Percentiles rank a stretch among this genome's conserved stretches.
Evolutionary conservation across 768 basidiomycete species (phyloP).

Genomic region (Lactarius psammicola): DNA sequence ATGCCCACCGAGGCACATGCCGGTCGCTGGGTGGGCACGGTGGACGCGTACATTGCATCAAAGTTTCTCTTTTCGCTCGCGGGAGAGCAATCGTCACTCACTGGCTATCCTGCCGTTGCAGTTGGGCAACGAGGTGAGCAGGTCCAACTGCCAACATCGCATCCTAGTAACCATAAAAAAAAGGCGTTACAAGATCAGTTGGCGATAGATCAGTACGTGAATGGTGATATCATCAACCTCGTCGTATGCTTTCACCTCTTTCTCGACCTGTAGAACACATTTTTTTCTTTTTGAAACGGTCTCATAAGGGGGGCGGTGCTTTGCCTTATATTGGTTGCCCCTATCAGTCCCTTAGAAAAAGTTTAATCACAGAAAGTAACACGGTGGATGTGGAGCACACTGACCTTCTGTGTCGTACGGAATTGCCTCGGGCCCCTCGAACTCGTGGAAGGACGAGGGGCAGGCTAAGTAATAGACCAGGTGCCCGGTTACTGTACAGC

Average conservation of each 20-base stretch:
- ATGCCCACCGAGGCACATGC: slow-evolving; percentile 90
- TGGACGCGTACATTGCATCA: slow-evolving; percentile 25
- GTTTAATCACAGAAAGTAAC: background rate
- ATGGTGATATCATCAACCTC: slow-evolving; percentile 49
- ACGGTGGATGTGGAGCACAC: slow-evolving; percentile 4
- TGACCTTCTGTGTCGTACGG: slow-evolving; percentile 84
- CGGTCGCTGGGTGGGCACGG: slow-evolving; percentile 62
- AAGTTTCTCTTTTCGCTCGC: background rate
- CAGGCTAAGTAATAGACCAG: slow-evolving; percentile 52
- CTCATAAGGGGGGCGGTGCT: background rate
- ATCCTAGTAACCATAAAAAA: slow-evolving; percentile 53
- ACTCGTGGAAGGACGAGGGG: slow-evolving; percentile 89
- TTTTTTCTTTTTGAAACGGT: background rate
- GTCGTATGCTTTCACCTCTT: slow-evolving; percentile 82
- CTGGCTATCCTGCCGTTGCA: slow-evolving; percentile 92
- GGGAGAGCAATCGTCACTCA: slow-evolving; percentile 34
- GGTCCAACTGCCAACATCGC: slow-evolving; percentile 72
- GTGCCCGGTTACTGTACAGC: background rate
- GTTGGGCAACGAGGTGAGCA: slow-evolving; percentile 67
- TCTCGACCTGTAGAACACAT: slow-evolving; percentile 64
- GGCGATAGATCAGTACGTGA: background rate
- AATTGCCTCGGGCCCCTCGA: slow-evolving; percentile 83
- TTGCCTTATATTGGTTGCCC: slow-evolving; percentile 90
- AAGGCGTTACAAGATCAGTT: background rate
- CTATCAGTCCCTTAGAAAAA: slow-evolving; percentile 64